Base-by-base conservation (phyloP, 805 yeast species). In the Peterozyma toletana region DNA sequence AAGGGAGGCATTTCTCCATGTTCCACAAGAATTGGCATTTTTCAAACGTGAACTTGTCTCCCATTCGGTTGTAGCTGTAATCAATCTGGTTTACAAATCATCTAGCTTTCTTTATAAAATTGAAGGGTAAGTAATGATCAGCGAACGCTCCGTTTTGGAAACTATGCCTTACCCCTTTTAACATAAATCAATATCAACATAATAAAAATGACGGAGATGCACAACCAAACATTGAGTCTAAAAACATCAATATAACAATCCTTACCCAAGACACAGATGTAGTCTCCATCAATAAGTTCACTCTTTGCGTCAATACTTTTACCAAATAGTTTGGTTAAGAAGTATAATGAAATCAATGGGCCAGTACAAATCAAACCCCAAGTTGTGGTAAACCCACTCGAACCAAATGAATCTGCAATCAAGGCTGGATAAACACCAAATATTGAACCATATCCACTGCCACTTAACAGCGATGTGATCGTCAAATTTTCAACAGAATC, bases 321-420 rank as follows among this genome's bases (percentile, higher is more conserved):
- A 1, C 87, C 88, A 50, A 85, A 73, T 40, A 70, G 64, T 44
- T 70, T 71, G 40, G 80, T 78, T 48, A 83, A 66, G 2, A 67
- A 41, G 51, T 75, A 77, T 35, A 84, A 71, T 0, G 75, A 64
- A 3, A 77, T 38, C 16, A 83, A 61, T 1, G 88, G 87, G 7
- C 90, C 90, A 0, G 88, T 79, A 18, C 89, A 81, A 13, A 78
- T 61, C 35, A 84, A 62, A 0, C 91, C 88, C 91, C 93, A 85
- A 1, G 82, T 70, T 0, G 90, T 82, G 17, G 88, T 78, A 57
- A 83, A 85, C 0, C 78, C 73, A 6, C 63, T 68, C 0, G 86
- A 73, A 2, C 90, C 90, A 62, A 83, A 83, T 11, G 69, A 64
- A 49, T 85, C 95, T 0, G 89, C 89, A 29, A 83, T 70, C 2